These are phyloP conservation scores for Corylus americana DNA, from an alignment of 306 rosid species.

Conservation along the genomic window DNA sequence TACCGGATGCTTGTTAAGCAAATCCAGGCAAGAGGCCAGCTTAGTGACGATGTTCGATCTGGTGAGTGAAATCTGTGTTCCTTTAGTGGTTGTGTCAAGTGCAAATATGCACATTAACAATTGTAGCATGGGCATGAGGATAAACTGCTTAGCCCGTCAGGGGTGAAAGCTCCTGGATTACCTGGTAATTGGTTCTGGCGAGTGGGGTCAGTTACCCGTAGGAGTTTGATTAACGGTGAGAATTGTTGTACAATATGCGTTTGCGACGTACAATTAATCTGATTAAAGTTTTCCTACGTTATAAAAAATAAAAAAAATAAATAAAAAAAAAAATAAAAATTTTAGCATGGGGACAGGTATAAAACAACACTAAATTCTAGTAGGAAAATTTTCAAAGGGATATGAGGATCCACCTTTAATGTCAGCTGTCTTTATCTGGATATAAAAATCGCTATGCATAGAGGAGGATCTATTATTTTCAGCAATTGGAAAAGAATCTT, in stretches of 20 bases:
- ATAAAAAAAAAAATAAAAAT: too few relatives aligned
- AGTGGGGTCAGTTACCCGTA: too few relatives aligned
- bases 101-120: background rate
- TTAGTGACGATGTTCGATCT: slow-evolving; percentile 93
- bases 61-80: slow-evolving; percentile 53
- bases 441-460: background rate
- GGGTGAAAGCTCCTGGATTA: too few relatives aligned
- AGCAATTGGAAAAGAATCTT: background rate
- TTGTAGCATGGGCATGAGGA: background rate
- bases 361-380: background rate
- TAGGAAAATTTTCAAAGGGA: background rate
- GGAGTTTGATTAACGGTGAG: too few relatives aligned
- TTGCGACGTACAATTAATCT: too few relatives aligned
- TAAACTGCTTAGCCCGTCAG: too few relatives aligned
- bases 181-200: too few relatives aligned
- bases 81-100: slow-evolving; percentile 7
- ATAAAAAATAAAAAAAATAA: too few relatives aligned
- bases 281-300: too few relatives aligned
- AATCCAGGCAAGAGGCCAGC: slow-evolving; percentile 80
- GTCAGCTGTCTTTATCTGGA: background rate
- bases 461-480: background rate
- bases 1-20: slow-evolving; percentile 88
- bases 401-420: background rate
- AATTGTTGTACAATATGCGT: too few relatives aligned
- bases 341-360: background rate